Conservation (phyloP, 2,329 filamentous ascomycete genomes). For the Colletotrichum theobromicola region DNA sequence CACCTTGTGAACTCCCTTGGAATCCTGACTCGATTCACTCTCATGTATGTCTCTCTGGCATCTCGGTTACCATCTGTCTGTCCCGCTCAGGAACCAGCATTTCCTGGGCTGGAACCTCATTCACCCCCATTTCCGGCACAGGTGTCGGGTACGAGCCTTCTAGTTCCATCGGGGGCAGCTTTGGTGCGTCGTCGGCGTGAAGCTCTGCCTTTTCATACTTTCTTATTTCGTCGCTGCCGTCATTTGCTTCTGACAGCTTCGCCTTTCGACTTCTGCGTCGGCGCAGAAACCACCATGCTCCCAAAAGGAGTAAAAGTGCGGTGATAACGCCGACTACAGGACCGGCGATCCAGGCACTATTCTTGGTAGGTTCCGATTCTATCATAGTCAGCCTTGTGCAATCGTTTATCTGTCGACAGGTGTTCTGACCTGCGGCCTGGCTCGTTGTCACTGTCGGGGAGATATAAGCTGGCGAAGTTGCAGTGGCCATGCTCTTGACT, state of each 20-base stretch:
- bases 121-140: not conserved
- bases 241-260: not conserved
- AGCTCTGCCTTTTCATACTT: not conserved
- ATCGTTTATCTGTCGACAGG: rapidly evolving
- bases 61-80: not conserved
- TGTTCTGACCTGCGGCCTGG: not conserved
- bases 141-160: not conserved
- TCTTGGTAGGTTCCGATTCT: not conserved
- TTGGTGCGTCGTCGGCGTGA: not conserved
- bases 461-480: not conserved
- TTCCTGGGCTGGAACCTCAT: not conserved
- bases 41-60: not conserved
- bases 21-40: rapidly evolving
- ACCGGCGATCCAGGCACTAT: not conserved
- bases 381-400: not conserved
- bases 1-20: rapidly evolving
- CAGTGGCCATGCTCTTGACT: not conserved
- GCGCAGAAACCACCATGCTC: not conserved
- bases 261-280: not conserved
- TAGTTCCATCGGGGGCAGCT: not conserved
- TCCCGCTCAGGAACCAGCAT: not conserved
- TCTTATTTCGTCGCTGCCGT: not conserved
- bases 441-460: rapidly evolving
- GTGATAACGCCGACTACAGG: not conserved
- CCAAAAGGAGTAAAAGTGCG: not conserved